Base-by-base conservation (phyloP, 352 stramenopile species). In the Globisporangium barbulae region DNA sequence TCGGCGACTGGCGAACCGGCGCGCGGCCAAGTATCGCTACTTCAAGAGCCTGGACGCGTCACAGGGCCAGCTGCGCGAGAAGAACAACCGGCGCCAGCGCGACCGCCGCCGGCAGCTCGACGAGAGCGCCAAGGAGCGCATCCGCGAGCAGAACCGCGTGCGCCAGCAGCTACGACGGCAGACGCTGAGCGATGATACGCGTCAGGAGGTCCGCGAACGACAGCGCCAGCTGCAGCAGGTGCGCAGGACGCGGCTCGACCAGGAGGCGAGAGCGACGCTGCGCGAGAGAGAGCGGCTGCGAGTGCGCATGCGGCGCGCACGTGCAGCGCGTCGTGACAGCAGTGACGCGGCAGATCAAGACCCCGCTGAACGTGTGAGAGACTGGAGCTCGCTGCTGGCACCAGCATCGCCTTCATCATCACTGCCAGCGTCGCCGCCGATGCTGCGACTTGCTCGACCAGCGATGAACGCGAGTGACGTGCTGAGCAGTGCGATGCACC, bases 21-120 rank as follows among this genome's bases (percentile, higher is more conserved):
- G 83, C 12, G 81, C 83, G 0, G 81, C 83, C 52, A 93, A 93
- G 72, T 90, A 91, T 52, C 78, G 83, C 8, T 74, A 80, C 59
- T 85, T 80, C 48, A 68, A 61, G 35, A 70, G 65, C 0, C 41
- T 74, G 8, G 48, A 30, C 17, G 53, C 66, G 2, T 31, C 44
- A 19, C 70, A 67, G 12, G 67, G 65, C 13, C 49, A 66, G 30
- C 81, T 82, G 57, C 72, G 79, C 4, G 69, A 84, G 59, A 71
- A 80, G 56, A 82, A 76, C 63, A 73, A 67, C 21, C 66, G 50
- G 12, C 66, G 76, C 8, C 81, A 90, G 59, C 79, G 78, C 28
- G 66, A 73, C 6, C 79, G 79, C 13, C 79, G 81, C 3, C 61
- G 68, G 33, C 68, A 72, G 30, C 66, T 89, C 56, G 75, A 91